Conservation (phyloP, 1,139 yeast species). For the Hansenula sp. region DNA sequence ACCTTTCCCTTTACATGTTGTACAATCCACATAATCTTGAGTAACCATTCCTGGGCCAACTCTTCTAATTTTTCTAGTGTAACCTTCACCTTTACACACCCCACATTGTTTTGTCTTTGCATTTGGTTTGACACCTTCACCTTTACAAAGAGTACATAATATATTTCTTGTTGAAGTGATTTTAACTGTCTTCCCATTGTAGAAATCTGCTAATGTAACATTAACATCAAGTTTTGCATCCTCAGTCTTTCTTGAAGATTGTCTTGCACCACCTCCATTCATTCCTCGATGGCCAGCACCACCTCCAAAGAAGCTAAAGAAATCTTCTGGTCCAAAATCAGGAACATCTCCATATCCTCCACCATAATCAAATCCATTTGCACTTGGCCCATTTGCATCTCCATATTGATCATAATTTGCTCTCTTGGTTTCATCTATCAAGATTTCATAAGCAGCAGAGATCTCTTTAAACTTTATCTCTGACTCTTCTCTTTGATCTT, state of each 20-base stretch:
- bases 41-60: constrained; percentile 77
- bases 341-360: constrained; percentile 16
- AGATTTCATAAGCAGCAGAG: constrained; percentile 71
- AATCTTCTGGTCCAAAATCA: constrained; percentile 60
- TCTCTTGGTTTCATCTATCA: constrained; percentile 59
- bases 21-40: constrained; percentile 60
- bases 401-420: constrained; percentile 57
- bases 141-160: constrained; percentile 67
- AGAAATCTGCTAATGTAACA: constrained; percentile 71
- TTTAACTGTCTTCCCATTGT: constrained; percentile 76
- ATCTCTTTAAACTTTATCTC: constrained; percentile 74
- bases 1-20: constrained; percentile 72
- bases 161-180: constrained; percentile 70
- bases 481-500: constrained; percentile 55
- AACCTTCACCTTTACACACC: constrained; percentile 73
- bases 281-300: constrained; percentile 26
- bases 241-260: constrained; percentile 37
- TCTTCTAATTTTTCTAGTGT: constrained; percentile 52
- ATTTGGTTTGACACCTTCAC: constrained; percentile 66
- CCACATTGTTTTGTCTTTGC: constrained; percentile 58
- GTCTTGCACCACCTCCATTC: constrained; percentile 12
- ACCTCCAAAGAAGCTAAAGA: constrained; percentile 63
- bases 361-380: constrained; percentile 18
- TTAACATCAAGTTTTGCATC: constrained; percentile 65
- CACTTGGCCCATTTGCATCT: constrained; percentile 38